Conservation (phyloP, 345 rosid genomes). For the Arabidopsis suecica region DNA sequence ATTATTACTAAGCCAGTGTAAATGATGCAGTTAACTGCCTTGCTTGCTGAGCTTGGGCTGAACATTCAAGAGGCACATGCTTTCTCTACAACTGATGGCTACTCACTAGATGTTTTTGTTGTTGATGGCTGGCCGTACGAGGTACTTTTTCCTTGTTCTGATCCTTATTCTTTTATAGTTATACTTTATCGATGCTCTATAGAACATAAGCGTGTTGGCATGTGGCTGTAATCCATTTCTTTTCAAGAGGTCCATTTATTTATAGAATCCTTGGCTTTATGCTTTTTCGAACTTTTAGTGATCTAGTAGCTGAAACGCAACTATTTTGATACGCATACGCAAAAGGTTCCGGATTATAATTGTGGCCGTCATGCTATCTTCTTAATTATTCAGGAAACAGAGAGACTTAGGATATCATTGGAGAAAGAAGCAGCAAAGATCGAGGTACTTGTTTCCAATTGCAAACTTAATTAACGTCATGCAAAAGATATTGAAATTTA, state of each 20-base stretch:
- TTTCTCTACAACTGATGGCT: constrained; percentile 92
- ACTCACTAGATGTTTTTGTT: constrained; percentile 95
- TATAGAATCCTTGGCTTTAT: constrained; percentile 8
- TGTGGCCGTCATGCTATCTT: constrained; percentile 43
- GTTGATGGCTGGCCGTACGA: constrained; percentile 99
- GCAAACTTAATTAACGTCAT: background rate
- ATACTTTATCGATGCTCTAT: constrained; percentile 4
- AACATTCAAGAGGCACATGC: constrained; percentile 99
- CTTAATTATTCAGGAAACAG: constrained; percentile 68
- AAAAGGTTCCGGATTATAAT: constrained; percentile 2
- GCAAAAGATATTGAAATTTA: background rate
- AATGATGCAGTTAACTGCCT: constrained; percentile 79
- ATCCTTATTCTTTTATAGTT: constrained; percentile 19
- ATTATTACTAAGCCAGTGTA: constrained; percentile 22
- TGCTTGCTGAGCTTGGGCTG: constrained; percentile 88
- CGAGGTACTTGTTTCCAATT: constrained; percentile 62
- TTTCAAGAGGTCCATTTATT: background rate
- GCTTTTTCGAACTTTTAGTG: constrained; percentile 5
- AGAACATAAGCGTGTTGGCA: constrained; percentile 14
- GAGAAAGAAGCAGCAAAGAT: constrained; percentile 72
- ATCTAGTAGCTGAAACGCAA: constrained; percentile 7
- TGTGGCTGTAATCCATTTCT: constrained; percentile 18
- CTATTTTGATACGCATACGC: background rate
- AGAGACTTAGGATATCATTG: constrained; percentile 69
- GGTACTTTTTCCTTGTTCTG: constrained; percentile 51